phyloP scores from a whole-genome alignment of 23 red algal genomes.

The Gracilaria gracilis region DNA sequence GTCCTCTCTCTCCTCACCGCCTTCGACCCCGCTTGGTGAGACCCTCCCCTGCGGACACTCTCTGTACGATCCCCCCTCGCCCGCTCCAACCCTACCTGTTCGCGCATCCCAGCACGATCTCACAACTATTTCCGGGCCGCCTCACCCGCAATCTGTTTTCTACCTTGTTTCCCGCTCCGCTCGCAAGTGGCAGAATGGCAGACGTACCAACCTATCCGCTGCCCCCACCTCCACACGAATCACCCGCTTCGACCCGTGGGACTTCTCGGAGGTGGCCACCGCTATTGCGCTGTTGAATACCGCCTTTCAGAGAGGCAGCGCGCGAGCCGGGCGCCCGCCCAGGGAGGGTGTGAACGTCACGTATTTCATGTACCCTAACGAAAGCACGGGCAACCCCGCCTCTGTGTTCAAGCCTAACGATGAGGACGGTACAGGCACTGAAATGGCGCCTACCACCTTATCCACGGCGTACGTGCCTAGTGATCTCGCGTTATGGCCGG shows the following conservation, averaged over 20 bases:
- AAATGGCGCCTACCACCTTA: slow-evolving; percentile 38
- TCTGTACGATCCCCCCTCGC: no score
- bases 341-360: slow-evolving; percentile 87
- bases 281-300: slow-evolving; percentile 23
- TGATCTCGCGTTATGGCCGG: slow-evolving; percentile 32
- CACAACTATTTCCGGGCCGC: slow-evolving; percentile 19
- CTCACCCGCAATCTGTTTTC: slow-evolving; percentile 35
- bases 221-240: not conserved
- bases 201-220: not conserved
- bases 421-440: slow-evolving; percentile 79
- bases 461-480: slow-evolving; percentile 1
- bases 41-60: slow-evolving; percentile 46
- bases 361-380: slow-evolving; percentile 77
- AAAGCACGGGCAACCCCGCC: slow-evolving; percentile 37
- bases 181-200: slow-evolving; percentile 43
- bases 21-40: slow-evolving; percentile 30
- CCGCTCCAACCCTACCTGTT: no score
- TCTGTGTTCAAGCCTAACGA: slow-evolving; percentile 90
- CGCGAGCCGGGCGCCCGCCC: slow-evolving; percentile 73
- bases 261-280: no score
- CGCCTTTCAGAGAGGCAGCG: slow-evolving; percentile 50
- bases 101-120: slow-evolving; percentile 57
- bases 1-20: slow-evolving; percentile 29
- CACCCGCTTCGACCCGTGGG: slow-evolving; percentile 61
- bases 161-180: slow-evolving; percentile 57